Percentiles rank a stretch among this genome's conserved stretches.
Evolutionary conservation across 2,329 filamentous ascomycete species (phyloP).

Genomic region (Xylariaceae sp.): DNA sequence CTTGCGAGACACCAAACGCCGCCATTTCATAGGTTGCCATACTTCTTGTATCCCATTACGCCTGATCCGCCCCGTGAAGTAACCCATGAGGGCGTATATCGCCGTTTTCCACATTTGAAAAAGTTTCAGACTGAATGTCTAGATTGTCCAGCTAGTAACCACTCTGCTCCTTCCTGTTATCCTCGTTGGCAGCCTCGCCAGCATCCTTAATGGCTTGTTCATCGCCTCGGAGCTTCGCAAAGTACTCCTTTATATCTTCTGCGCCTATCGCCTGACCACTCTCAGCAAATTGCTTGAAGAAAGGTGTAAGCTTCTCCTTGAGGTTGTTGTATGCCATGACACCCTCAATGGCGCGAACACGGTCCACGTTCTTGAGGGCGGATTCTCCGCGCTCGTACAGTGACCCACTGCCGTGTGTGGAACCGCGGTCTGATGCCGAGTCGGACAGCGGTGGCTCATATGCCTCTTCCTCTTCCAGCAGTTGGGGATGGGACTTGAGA

Average conservation of each 20-base stretch:
- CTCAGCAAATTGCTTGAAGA: constrained; percentile 90
- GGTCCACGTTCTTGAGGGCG: constrained; percentile 85
- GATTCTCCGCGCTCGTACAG: constrained; percentile 90
- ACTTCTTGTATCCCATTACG: no score
- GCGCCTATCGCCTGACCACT: constrained; percentile 83
- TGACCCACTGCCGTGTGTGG: constrained; percentile 69
- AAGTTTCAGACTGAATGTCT: no score
- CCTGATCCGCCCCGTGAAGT: no score
- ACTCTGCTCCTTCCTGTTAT: constrained; percentile 46
- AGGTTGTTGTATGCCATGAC: constrained; percentile 98
- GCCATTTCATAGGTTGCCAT: no score
- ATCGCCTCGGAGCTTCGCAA: constrained; percentile 89
- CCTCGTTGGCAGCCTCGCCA: constrained; percentile 44
- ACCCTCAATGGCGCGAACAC: constrained; percentile 88
- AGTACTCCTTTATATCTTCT: constrained; percentile 95
- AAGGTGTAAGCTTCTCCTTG: constrained; percentile 92
- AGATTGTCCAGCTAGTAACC: constrained; percentile 47
- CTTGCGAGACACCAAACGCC: no score
- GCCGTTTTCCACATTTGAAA: no score
- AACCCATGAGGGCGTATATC: no score
- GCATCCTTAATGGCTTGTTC: constrained; percentile 67
- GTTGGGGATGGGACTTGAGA: constrained; percentile 67
- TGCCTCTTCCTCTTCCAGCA: constrained; percentile 89
- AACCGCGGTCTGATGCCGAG: constrained; percentile 50
- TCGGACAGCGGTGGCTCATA: constrained; percentile 88